phyloP scores from a whole-genome alignment of 148 eudicot species.

The Rhododendron kiyosumense region DNA sequence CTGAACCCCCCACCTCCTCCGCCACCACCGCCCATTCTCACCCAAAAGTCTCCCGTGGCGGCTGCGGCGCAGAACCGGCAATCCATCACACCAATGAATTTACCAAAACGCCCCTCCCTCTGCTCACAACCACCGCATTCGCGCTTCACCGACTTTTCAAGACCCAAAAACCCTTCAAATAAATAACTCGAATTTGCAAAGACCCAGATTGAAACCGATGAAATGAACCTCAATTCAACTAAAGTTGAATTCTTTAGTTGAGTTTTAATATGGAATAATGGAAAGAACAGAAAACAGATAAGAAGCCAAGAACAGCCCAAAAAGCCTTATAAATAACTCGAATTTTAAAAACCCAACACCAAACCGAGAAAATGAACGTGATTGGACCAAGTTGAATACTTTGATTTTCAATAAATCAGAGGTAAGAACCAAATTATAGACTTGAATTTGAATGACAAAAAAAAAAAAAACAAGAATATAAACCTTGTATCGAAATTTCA shows the following conservation, averaged over 20 bases:
- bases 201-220: too few species aligned
- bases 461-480: not conserved
- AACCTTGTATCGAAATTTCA: not conserved
- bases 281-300: not conserved
- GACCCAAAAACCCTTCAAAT: not conserved
- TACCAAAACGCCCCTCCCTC: not conserved
- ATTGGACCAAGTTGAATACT: not conserved
- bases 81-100: slow-evolving; percentile 30
- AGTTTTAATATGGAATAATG: not conserved
- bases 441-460: not conserved
- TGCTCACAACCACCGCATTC: not conserved
- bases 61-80: slow-evolving; percentile 31
- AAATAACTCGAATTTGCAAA: not conserved
- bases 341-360: too few species aligned
- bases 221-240: not conserved
- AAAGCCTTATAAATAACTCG: not conserved
- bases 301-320: not conserved
- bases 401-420: not conserved
- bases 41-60: slow-evolving; percentile 37
- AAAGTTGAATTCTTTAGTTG: not conserved
- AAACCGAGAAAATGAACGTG: not conserved
- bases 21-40: slow-evolving; percentile 22
- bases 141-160: not conserved
- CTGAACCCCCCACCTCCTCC: slow-evolving; percentile 42
- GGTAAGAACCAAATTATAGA: not conserved